Evolutionary conservation across 805 yeast species (phyloP).

Genomic region (Pichia membranifaciens): DNA sequence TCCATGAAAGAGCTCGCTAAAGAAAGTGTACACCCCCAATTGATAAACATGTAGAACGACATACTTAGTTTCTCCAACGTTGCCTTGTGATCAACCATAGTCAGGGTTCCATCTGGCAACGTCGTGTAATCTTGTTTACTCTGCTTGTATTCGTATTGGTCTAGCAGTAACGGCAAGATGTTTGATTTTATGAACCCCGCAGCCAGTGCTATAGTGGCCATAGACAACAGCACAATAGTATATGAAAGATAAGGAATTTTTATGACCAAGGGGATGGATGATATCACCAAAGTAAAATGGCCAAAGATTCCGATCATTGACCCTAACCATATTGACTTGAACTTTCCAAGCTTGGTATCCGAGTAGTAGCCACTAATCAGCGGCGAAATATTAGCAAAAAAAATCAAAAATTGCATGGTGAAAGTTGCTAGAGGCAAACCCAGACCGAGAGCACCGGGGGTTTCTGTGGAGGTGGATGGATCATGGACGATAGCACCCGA

Average conservation of each 20-base stretch:
- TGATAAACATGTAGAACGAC: conserved; percentile 48
- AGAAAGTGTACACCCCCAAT: conserved; percentile 46
- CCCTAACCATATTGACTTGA: conserved; percentile 43
- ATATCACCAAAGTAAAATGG: conserved; percentile 42
- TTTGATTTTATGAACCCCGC: conserved; percentile 52
- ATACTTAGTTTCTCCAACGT: conserved; percentile 35
- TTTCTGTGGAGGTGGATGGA: conserved; percentile 30
- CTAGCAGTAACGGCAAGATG: conserved; percentile 44
- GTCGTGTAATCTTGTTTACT: conserved; percentile 42
- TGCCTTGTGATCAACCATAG: conserved; percentile 46
- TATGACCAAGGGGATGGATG: conserved; percentile 40
- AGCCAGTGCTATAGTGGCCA: conserved; percentile 37
- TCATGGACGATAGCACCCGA: conserved; percentile 34
- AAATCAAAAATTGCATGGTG: conserved; percentile 39
- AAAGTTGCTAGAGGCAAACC: conserved; percentile 44
- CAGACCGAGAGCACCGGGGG: conserved; percentile 45
- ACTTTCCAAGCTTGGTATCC: conserved; percentile 44
- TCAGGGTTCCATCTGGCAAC: conserved; percentile 49
- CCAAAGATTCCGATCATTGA: conserved; percentile 40
- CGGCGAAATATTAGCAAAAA: conserved; percentile 44
- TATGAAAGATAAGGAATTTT: conserved; percentile 23
- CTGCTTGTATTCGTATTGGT: conserved; percentile 54
- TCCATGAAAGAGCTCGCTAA: conserved; percentile 45
- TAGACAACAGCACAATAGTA: conserved; percentile 33
- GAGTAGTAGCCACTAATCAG: conserved; percentile 46